Base-by-base conservation (phyloP, 2,329 filamentous ascomycete species). In the Xenosphaeropsis pyriputrescens region DNA sequence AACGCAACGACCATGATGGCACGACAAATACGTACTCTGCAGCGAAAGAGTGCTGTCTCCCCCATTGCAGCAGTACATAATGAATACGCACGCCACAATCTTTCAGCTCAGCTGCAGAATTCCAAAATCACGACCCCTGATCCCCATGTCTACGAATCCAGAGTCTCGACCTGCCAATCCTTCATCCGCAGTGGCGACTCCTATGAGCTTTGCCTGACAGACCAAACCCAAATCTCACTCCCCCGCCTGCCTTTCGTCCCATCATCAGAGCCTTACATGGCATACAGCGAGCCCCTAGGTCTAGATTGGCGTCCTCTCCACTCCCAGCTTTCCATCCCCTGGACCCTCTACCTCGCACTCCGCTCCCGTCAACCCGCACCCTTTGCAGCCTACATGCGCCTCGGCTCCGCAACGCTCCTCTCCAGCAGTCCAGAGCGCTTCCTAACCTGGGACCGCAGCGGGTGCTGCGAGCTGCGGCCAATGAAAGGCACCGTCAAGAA, bases 401-500 rank as follows among this genome's bases (percentile, higher is more conserved):
- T 95, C 13, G 72, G 74, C 2, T 57, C 61, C 22, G 71, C 73
- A 3, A 86, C 84, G 1, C 68, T 96, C 19, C 65, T 93, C 33
- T 83, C 81, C 57, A 83, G 79, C 50, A 93, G 85, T 4, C 89
- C 89, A 0, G 89, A 96, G 59, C 81, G 88, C 2, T 96, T 94
- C 53, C 70, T 96, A 13, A 74, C 72, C 39, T 82, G 75, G 73
- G 64, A 46, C 15, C 68, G 68, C 31, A 59, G 57, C 1, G 78
- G 79, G 1, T 57, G 63, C 32, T 84, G 79, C 54, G 75, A 81
- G 43, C 91, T 95, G 68, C 76, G 88, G 6, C 89, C 89, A 0
- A 96, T 96, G 75, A 96, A 96, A 63, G 89, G 89, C 35, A 96
- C 89, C 0, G 85, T 95, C n/a, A 78, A 78, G 48, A 93, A 93